Evolutionary conservation across 2,329 filamentous ascomycete genomes (phyloP), one percentile per base, ranked within the genome.

Genomic region (Blastomyces emzantsi): DNA sequence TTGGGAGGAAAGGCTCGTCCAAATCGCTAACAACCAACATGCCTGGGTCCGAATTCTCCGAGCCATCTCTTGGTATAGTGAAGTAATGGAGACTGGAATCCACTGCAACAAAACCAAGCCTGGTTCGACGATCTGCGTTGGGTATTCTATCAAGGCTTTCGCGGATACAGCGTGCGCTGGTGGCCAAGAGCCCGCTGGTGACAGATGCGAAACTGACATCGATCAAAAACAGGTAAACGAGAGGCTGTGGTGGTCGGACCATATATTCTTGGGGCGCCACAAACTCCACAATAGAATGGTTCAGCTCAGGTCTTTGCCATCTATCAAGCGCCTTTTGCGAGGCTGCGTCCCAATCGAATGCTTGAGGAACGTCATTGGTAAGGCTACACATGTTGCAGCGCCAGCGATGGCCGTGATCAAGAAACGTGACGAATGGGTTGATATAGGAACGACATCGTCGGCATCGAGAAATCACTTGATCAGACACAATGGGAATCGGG

Each of bases 361-460:
- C 92, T 77, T 99, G 94, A n/a, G 94, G 94, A 49, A 97, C 93
- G 71, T 99, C 94, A 75, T 99, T 99, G 70, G 92, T 97, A 68
- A 99, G 82, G 77, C 96, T 97, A 78, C 94, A 99, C 92, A 99
- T 97, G 79, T 99, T 99, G 81, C 94, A 99, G 73, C 93, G 88
- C 94, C 94, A 99, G 73, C 94, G 86, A 78, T 99, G 94, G 57
- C 94, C 94, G 73, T 97, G 91, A 71, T 99, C 94, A 66, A 99
- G 81, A 79, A 99, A 99, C 57, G 90, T 91, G 65, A 96, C 94
- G 70, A 93, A 99, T 15, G 94, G 92, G 75, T 97, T 97, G 81
- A 97, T 97, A 76, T 97, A 97, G 63, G 93, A 94, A 70, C 94
- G 85, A 79, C 94, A 99, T 78, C 94, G 88, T 76, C 94, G 86